phyloP scores from a whole-genome alignment of 23 red algal genomes.

The Gracilariopsis chorda region DNA sequence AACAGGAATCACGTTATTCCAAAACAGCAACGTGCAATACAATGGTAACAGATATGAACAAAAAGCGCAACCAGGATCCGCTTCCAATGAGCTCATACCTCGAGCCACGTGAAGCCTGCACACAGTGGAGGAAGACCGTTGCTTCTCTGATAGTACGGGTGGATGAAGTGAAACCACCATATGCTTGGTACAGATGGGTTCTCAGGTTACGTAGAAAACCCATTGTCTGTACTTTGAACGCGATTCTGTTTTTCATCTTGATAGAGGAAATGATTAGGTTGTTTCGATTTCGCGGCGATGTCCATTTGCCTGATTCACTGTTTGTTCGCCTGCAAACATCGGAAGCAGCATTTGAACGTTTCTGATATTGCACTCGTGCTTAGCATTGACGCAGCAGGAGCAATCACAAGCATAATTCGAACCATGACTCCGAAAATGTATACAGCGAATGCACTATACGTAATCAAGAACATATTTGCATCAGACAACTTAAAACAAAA shows the following conservation, averaged over 20 bases:
- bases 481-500: constrained; percentile 93
- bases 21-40: too few species aligned
- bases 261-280: too few species aligned
- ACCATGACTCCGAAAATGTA: constrained; percentile 99
- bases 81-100: too few species aligned
- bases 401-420: constrained; percentile 97
- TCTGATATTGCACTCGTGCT: constrained; percentile 78
- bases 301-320: not conserved
- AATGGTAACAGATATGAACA: too few species aligned
- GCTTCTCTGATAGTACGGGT: too few species aligned
- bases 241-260: not conserved
- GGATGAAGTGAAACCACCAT: too few species aligned
- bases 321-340: constrained; percentile 31
- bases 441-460: constrained; percentile 86
- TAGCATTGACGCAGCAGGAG: constrained; percentile 90
- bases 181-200: not conserved
- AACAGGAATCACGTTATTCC: too few species aligned
- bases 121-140: too few species aligned
- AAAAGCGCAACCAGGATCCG: too few species aligned
- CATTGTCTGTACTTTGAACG: not conserved
- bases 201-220: not conserved
- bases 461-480: constrained; percentile 80
- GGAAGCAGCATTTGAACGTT: constrained; percentile 58
- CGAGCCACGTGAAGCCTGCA: too few species aligned
- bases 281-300: too few species aligned